A percentile compares a stretch with the other conserved stretches of the same genome.
phyloP scores from a whole-genome alignment of 495 filamentous ascomycete species.

The Tuber borchii region DNA sequence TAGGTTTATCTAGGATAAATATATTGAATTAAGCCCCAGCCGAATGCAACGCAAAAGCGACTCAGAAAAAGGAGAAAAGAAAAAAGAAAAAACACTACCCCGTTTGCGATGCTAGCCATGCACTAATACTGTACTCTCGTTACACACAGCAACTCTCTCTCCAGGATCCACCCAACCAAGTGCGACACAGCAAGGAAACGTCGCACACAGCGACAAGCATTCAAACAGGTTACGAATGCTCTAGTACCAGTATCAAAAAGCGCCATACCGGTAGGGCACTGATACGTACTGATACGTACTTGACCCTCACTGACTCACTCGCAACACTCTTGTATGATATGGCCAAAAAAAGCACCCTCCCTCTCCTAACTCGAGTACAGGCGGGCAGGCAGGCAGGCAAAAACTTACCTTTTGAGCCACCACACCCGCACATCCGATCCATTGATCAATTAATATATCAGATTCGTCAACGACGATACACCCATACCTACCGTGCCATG shows the following conservation, averaged over 20 bases:
- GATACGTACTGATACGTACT: background rate
- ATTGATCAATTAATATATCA: background rate
- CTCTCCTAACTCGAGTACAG: too few relatives aligned
- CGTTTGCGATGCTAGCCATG: background rate
- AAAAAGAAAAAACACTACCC: background rate
- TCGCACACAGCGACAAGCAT: background rate
- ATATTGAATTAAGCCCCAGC: too few relatives aligned
- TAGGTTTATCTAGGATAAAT: too few relatives aligned
- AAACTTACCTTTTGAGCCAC: background rate
- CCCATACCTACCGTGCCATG: too few relatives aligned
- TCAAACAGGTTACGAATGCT: background rate
- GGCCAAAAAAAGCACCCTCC: background rate
- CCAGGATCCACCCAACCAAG: background rate
- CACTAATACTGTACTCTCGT: background rate
- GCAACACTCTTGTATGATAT: background rate
- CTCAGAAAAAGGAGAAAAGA: background rate
- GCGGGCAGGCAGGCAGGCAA: too few relatives aligned
- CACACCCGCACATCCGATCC: background rate
- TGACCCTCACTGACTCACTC: background rate
- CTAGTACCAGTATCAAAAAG: background rate
- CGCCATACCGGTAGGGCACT: background rate
- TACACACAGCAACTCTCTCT: background rate
- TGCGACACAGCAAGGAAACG: conserved; percentile 1
- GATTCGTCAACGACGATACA: background rate
- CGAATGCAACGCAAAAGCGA: background rate